These are phyloP conservation scores for Zalerion maritima DNA, from an alignment of 495 filamentous ascomycete genomes.

Conservation along the genomic window DNA sequence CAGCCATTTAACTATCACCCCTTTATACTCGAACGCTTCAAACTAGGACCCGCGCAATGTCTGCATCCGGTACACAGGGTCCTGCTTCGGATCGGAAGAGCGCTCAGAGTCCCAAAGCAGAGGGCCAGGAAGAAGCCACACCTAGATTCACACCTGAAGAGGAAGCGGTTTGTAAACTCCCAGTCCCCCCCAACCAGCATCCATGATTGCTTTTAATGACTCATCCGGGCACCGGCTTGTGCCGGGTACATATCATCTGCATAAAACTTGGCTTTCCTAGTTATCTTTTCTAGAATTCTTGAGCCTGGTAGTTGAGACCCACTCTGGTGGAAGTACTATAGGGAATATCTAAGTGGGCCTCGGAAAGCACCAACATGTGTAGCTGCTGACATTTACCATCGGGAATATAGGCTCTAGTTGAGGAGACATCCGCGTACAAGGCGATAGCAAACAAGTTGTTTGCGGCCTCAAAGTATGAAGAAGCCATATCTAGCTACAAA, in stretches of 20 bases:
- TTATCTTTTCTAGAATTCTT: conserved; percentile 2
- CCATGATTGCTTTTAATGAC: too few relatives aligned
- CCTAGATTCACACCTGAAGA: conserved; percentile 61
- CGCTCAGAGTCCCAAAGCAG: background rate
- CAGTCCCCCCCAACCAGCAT: too few relatives aligned
- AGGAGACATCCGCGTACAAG: conserved; percentile 63
- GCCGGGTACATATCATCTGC: too few relatives aligned
- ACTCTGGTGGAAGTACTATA: conserved; percentile 2
- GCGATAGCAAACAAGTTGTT: conserved; percentile 67
- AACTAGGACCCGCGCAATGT: too few relatives aligned
- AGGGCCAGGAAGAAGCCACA: conserved; percentile 9
- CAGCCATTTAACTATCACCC: too few relatives aligned
- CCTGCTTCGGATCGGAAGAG: background rate
- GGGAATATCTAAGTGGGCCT: too few relatives aligned
- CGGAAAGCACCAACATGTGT: too few relatives aligned
- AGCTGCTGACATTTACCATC: too few relatives aligned
- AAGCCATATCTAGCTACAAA: conserved; percentile 83
- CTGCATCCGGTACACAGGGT: background rate
- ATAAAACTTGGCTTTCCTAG: too few relatives aligned
- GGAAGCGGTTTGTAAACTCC: conserved; percentile 53
- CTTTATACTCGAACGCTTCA: too few relatives aligned
- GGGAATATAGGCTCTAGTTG: conserved; percentile 43
- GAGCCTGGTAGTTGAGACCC: too few relatives aligned
- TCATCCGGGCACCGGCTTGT: too few relatives aligned
- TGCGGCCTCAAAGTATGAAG: conserved; percentile 51